Evolutionary conservation across 352 stramenopile species (phyloP).

Genomic region (Pythium sukuiense): DNA sequence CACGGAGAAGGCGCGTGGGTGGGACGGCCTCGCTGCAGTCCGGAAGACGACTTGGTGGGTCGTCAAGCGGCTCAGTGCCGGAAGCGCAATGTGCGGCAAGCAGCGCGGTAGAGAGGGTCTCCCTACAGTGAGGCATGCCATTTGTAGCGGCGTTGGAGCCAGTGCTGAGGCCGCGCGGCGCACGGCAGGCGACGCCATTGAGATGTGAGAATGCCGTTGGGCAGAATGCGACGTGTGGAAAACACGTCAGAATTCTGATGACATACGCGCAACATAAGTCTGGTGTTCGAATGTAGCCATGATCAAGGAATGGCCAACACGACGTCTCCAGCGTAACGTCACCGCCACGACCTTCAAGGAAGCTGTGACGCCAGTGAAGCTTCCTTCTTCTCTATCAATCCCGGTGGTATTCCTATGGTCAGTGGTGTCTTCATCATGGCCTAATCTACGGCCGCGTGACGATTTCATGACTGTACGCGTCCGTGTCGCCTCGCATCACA

Average conservation of each 20-base stretch:
- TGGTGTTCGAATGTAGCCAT: neutral
- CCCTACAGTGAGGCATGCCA: neutral
- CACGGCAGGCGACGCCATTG: neutral
- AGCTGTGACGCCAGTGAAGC: too few relatives aligned
- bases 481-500: conserved; percentile 6
- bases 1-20: neutral
- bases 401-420: too few relatives aligned
- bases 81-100: neutral
- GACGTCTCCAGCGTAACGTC: too few relatives aligned
- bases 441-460: conserved; percentile 2
- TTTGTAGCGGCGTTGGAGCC: neutral
- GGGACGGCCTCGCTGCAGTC: neutral
- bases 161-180: neutral
- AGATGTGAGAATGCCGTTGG: neutral
- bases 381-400: too few relatives aligned
- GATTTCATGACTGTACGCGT: conserved; percentile 1
- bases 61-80: neutral
- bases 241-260: conserved; percentile 18
- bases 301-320: neutral
- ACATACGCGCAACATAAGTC: conserved; percentile 8
- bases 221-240: neutral
- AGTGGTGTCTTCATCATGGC: too few relatives aligned
- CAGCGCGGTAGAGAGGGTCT: neutral
- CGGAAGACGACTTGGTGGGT: neutral
- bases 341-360: too few relatives aligned